Base-by-base conservation (phyloP, 345 rosid genomes). In the Boechera divaricarpa region DNA sequence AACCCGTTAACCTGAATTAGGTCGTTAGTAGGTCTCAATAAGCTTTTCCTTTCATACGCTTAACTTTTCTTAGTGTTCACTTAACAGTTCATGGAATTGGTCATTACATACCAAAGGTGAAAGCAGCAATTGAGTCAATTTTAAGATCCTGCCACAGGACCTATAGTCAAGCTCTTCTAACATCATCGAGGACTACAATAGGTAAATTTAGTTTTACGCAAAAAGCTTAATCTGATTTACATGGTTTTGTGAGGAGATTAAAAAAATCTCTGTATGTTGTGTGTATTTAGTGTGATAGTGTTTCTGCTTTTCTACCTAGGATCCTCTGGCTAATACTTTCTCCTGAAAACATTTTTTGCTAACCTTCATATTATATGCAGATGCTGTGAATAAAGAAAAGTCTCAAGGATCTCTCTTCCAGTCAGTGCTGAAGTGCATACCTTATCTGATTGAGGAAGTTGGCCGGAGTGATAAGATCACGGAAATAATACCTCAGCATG, bases 401-500 rank as follows among this genome's bases (percentile, higher is more conserved):
- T 90, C 98, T 69, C 98, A 92, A 80, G 98, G 91, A 65, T 86
- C 93, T 80, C 93, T 95, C 73, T 95, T 95, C 73, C 87, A 91
- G 53, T 91, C 97, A 28, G 98, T 92, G 77, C 87, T 95, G 75
- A 92, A 91, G 86, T 95, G 99, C 83, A 95, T 92, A 83, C 99
- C 99, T 28, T 90, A 87, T 74, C 85, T 95, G 80, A 92, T 92
- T 45, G 97, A 92, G 83, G 99, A 92, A 89, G 99, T 92, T 83
- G 94, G 99, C 53, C 89, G 99, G 85, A 91, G 84, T 75, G 99
- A 92, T 83, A 95, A 91, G 87, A 91, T 95, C 64, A 86, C 98
- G 16, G 99, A 95, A 84, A 91, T 95, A 78, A 95, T 95, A 84
- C 99, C 99, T 78, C 96, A 91, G 81, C 98, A 95, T 81, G 99